These are phyloP conservation scores for Penicillium egyptiacum DNA, from an alignment of 495 filamentous ascomycete species.

Conservation along the genomic window DNA sequence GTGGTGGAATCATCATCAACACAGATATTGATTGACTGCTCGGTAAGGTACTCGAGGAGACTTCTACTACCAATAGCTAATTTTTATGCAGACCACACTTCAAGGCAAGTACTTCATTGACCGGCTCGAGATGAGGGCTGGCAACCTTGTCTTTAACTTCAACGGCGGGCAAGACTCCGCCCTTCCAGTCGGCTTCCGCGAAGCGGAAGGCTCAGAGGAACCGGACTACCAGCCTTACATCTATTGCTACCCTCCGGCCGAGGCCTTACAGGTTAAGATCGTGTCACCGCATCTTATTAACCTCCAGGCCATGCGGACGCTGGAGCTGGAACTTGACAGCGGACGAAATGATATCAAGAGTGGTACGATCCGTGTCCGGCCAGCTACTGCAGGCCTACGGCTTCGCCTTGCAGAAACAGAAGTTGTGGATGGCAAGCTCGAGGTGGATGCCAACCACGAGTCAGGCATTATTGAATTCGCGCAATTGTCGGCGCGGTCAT, in stretches of 20 bases:
- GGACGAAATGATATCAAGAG: slow-evolving; percentile 74
- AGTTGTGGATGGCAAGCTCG: slow-evolving; percentile 54
- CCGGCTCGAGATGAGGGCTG: slow-evolving; percentile 63
- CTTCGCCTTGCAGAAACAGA: slow-evolving; percentile 72
- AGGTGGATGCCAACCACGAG: slow-evolving; percentile 56
- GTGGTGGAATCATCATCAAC: slow-evolving; percentile 43
- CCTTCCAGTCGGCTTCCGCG: slow-evolving; percentile 41
- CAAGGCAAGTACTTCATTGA: slow-evolving; percentile 77
- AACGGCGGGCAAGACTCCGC: slow-evolving; percentile 33
- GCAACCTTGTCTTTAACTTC: slow-evolving; percentile 64
- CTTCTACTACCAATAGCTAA: slow-evolving; percentile 22
- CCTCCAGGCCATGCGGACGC: slow-evolving; percentile 70
- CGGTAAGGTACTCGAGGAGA: slow-evolving; percentile 28
- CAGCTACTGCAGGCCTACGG: slow-evolving; percentile 84
- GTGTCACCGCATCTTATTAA: slow-evolving; percentile 54
- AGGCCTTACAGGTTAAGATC: slow-evolving; percentile 51
- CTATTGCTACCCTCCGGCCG: slow-evolving; percentile 50
- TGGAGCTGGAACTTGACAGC: slow-evolving; percentile 71
- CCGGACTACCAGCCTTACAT: slow-evolving; percentile 43
- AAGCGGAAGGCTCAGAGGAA: slow-evolving; percentile 43
- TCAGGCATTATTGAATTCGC: slow-evolving; percentile 68
- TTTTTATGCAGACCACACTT: slow-evolving; percentile 53
- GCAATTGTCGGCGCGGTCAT: slow-evolving; percentile 49
- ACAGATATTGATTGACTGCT: slow-evolving; percentile 41
- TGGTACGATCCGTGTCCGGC: slow-evolving; percentile 70